phyloP scores from a whole-genome alignment of 371 early-diverging fungal species.

The Mucor velutinosus region DNA sequence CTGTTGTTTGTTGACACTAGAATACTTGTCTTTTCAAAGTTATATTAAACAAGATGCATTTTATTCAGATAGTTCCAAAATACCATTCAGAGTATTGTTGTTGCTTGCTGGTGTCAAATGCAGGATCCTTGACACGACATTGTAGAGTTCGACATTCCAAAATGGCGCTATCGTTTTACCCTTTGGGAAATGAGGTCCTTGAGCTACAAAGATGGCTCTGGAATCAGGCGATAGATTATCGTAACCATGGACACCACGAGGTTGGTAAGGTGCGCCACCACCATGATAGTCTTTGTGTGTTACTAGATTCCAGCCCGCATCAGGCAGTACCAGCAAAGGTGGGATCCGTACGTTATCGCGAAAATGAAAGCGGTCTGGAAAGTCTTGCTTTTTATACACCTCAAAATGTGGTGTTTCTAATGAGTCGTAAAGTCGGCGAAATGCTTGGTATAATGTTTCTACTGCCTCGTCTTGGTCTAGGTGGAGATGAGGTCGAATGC shows the following conservation, averaged over 20 bases:
- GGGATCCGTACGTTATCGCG: conserved; percentile 63
- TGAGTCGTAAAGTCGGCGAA: conserved; percentile 29
- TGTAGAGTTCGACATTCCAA: conserved; percentile 48
- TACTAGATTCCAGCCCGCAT: conserved; percentile 63
- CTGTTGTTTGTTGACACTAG: not conserved
- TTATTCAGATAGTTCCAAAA: conserved; percentile 3
- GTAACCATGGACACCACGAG: conserved; percentile 86
- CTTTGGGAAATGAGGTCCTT: conserved; percentile 71
- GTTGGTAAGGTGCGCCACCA: conserved; percentile 25
- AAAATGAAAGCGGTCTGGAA: conserved; percentile 70
- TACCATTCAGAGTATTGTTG: conserved; percentile 44
- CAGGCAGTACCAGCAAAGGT: conserved; percentile 75
- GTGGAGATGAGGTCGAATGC: conserved; percentile 44
- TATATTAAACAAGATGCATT: not conserved
- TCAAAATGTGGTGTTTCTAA: conserved; percentile 46
- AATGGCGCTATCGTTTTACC: conserved; percentile 31
- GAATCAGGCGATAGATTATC: conserved; percentile 78
- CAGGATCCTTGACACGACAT: conserved; percentile 43
- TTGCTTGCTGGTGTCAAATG: conserved; percentile 40
- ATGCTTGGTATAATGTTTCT: conserved; percentile 37
- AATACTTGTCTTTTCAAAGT: not conserved
- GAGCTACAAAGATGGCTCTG: conserved; percentile 87
- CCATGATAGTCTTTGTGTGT: conserved; percentile 38
- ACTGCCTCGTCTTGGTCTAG: conserved; percentile 25
- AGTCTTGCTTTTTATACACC: conserved; percentile 64